Conservation (phyloP, 257 asterid genomes). For the Solanum appendiculatum region DNA sequence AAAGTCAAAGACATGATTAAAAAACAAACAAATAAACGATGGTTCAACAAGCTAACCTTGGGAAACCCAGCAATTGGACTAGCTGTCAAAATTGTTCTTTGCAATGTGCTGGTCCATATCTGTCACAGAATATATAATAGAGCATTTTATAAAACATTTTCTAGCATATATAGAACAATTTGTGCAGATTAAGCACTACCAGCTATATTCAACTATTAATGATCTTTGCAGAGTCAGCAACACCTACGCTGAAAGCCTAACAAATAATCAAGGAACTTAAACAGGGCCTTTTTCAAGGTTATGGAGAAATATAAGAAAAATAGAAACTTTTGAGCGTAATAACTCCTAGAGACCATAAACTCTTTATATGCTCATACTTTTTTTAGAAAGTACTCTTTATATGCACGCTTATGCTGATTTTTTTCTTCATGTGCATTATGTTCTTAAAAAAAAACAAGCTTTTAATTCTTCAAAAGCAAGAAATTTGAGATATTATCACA, state of each 20-base stretch:
- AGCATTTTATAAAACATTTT: neutral
- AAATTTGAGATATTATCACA: neutral
- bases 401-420: neutral
- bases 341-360: neutral
- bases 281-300: neutral
- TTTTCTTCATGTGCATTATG: neutral
- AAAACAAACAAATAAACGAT: neutral
- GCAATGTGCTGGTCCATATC: slow-evolving; percentile 99
- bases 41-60: slow-evolving; percentile 42
- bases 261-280: neutral
- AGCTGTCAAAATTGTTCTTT: slow-evolving; percentile 89
- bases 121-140: slow-evolving; percentile 24
- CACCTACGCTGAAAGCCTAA: neutral
- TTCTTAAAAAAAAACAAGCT: neutral
- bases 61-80: slow-evolving; percentile 86
- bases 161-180: neutral
- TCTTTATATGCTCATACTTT: neutral
- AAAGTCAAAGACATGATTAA: neutral
- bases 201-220: neutral
- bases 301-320: neutral
- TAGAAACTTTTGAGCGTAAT: neutral
- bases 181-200: neutral
- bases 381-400: neutral
- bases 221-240: neutral
- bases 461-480: neutral